These are phyloP conservation scores for Pseudogymnoascus sp. DNA, from an alignment of 2,329 filamentous ascomycete genomes.

Conservation along the genomic window DNA sequence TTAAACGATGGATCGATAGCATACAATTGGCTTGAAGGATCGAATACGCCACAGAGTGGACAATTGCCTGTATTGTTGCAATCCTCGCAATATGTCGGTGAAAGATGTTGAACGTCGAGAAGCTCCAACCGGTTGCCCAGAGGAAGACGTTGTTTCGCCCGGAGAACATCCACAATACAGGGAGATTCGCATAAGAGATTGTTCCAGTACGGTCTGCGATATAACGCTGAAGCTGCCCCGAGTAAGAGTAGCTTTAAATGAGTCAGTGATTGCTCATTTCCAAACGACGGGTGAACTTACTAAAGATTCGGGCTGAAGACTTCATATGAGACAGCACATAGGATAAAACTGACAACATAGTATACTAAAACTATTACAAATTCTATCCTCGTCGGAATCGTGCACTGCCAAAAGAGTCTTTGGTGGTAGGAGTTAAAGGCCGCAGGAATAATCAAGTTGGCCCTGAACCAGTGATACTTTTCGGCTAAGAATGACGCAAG, in stretches of 20 bases:
- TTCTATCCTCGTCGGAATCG: slow-evolving; percentile 38
- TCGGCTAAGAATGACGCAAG: neutral
- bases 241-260: slow-evolving; percentile 30
- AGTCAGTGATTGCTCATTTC: neutral
- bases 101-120: slow-evolving; percentile 58
- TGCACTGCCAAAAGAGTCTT: slow-evolving; percentile 26
- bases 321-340: slow-evolving; percentile 32
- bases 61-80: slow-evolving; percentile 52
- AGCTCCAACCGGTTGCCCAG: slow-evolving; percentile 63
- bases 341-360: slow-evolving; percentile 32
- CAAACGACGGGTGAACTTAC: slow-evolving; percentile 3
- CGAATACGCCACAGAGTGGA: slow-evolving; percentile 56
- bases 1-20: slow-evolving; percentile 29
- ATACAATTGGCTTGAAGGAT: slow-evolving; percentile 30
- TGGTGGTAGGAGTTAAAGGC: neutral
- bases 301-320: slow-evolving; percentile 24
- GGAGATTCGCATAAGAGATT: slow-evolving; percentile 56
- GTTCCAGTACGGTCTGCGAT: slow-evolving; percentile 57
- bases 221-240: slow-evolving; percentile 42
- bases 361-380: slow-evolving; percentile 35
- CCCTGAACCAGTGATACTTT: slow-evolving; percentile 2
- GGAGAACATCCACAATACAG: slow-evolving; percentile 58
- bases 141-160: slow-evolving; percentile 59
- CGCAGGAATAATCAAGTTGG: slow-evolving; percentile 6
- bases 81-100: slow-evolving; percentile 60